Evolutionary conservation across 805 yeast genomes (phyloP), one percentile per base, ranked within the genome.

Genomic region (Candida multigemmis): DNA sequence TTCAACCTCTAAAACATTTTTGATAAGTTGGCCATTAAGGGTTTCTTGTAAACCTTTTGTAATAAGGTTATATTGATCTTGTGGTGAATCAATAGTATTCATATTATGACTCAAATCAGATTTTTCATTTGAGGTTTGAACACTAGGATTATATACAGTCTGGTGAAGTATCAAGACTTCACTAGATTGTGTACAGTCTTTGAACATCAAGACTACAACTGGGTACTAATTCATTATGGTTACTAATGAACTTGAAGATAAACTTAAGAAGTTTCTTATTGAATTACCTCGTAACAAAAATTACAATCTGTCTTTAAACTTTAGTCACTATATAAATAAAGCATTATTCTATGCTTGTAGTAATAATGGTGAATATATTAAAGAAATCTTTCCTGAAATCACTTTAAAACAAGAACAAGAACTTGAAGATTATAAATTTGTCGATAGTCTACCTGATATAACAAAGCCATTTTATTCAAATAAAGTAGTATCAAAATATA

Each of bases 11-110:
- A 87, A 63, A 18, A 85, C 74, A 48, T 85, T 71, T 49, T 81
- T 81, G 56, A 89, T 83, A 56, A 86, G 84, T 54, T 82, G 87
- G 21, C 74, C 78, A 53, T 89, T 85, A 34, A 91, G 70, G 27
- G 81, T 89, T 63, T 91, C 99, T 56, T 91, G 97, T 33, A 91
- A 71, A 49, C 78, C 77, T 50, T 78, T 77, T 23, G 93, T 80
- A 48, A 91, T 86, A 40, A 85, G 67, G 19, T 71, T 69, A 62
- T 63, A 81, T 44, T 80, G 77, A 39, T 74, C 78, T 28, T 63
- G 56, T 17, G 91, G 77, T 34, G 66, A n/a, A n/a, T n/a, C n/a
- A n/a, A n/a, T n/a, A n/a, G n/a, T n/a, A n/a, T n/a, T n/a, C n/a
- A n/a, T n/a, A n/a, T n/a, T n/a, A n/a, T n/a, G n/a, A n/a, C n/a